A percentile compares a stretch with the other conserved stretches of the same genome.
Conservation (phyloP, 139 green algal species). For the Micromonas pusilla region DNA sequence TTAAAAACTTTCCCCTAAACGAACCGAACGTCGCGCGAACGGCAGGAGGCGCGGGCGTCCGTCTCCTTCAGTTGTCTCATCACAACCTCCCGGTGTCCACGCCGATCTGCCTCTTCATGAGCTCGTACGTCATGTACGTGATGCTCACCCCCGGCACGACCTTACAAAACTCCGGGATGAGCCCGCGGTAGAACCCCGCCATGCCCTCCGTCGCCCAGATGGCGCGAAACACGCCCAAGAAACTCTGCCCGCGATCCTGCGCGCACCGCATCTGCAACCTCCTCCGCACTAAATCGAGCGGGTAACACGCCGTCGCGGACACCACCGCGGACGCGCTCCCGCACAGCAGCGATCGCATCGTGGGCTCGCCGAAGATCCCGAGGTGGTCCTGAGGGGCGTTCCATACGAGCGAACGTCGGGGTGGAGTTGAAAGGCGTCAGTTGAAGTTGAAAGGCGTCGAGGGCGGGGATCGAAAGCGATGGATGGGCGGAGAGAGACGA, state of each 20-base stretch:
- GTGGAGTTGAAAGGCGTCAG: too few relatives aligned
- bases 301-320: constrained; percentile 96
- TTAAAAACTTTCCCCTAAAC: too few relatives aligned
- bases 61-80: too few relatives aligned
- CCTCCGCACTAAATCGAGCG: constrained; percentile 89
- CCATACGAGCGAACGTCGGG: too few relatives aligned
- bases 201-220: constrained; percentile 87
- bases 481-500: too few relatives aligned
- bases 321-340: constrained; percentile 79
- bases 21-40: too few relatives aligned
- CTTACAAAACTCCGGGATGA: constrained; percentile 95
- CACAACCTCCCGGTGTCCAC: neutral
- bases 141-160: constrained; percentile 95
- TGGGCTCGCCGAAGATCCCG: constrained; percentile 61
- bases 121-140: constrained; percentile 94
- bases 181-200: constrained; percentile 78
- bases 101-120: constrained; percentile 52
- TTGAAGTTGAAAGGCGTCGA: too few relatives aligned
- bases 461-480: too few relatives aligned
- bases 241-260: neutral
- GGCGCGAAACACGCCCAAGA: constrained; percentile 64
- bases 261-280: constrained; percentile 72
- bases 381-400: neutral
- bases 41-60: too few relatives aligned
- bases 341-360: constrained; percentile 74